phyloP scores from a whole-genome alignment of 2,329 filamentous ascomycete genomes.

The Pseudogymnoascus sp. region DNA sequence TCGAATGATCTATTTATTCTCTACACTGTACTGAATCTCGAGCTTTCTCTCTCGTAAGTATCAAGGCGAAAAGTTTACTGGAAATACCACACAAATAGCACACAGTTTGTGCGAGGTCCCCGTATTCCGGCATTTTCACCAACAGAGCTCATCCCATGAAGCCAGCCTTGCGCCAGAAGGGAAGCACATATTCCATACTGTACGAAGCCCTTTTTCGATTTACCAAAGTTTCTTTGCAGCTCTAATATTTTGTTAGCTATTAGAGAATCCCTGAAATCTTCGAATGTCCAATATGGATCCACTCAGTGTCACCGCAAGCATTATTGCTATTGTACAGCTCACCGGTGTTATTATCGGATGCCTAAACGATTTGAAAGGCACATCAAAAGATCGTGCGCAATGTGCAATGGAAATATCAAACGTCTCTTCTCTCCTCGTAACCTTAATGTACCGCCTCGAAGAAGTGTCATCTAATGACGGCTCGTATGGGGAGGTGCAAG shows the following conservation, averaged over 20 bases:
- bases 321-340: conserved; percentile 6
- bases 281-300: neutral
- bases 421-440: neutral
- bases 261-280: neutral
- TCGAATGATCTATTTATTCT: too few species aligned
- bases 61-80: too few species aligned
- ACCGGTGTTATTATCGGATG: neutral
- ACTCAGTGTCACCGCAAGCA: neutral
- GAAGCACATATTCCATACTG: neutral
- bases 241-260: neutral
- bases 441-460: neutral
- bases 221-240: neutral
- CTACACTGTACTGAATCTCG: too few species aligned
- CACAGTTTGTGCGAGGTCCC: too few species aligned
- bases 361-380: neutral
- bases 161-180: neutral
- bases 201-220: neutral
- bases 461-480: neutral
- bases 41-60: too few species aligned
- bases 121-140: too few species aligned
- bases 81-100: too few species aligned
- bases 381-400: neutral
- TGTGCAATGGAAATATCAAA: neutral
- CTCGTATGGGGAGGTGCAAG: neutral
- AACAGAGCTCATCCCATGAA: neutral